phyloP scores from a whole-genome alignment of 2,329 filamentous ascomycete genomes.

The Hypoxylon rubiginosum region DNA sequence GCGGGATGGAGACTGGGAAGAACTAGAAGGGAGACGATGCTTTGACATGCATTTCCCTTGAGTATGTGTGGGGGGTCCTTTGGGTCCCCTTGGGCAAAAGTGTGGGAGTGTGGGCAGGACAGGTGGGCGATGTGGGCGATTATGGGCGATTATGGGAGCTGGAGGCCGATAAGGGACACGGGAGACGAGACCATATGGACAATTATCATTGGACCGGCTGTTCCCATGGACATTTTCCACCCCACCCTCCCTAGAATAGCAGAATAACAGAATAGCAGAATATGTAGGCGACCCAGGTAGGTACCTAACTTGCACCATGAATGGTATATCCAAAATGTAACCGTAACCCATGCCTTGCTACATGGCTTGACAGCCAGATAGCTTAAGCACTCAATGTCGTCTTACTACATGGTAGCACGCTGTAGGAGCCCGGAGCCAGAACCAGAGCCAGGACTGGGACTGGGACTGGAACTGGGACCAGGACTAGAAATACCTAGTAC shows the following conservation, averaged over 20 bases:
- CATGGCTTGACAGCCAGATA: neutral
- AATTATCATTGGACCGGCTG: conserved; percentile 33
- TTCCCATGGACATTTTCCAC: conserved; percentile 31
- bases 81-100: neutral
- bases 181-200: conserved; percentile 28
- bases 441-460: neutral
- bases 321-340: conserved; percentile 33
- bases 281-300: conserved; percentile 3
- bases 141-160: neutral
- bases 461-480: too few species aligned
- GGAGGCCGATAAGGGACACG: conserved; percentile 33
- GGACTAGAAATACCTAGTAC: neutral
- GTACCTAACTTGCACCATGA: neutral
- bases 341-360: conserved; percentile 34
- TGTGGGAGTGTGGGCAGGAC: neutral
- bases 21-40: neutral
- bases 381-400: conserved; percentile 5
- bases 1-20: conserved; percentile 8
- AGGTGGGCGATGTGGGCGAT: conserved; percentile 3
- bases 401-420: conserved; percentile 3
- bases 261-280: conserved; percentile 5
- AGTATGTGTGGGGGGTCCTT: conserved; percentile 28
- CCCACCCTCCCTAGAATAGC: conserved; percentile 28
- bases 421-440: neutral
- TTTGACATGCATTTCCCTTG: conserved; percentile 5